A percentile compares a stretch with the other conserved stretches of the same genome.
phyloP scores from a whole-genome alignment of 2,329 filamentous ascomycete species.

The Triangularia setosa region DNA sequence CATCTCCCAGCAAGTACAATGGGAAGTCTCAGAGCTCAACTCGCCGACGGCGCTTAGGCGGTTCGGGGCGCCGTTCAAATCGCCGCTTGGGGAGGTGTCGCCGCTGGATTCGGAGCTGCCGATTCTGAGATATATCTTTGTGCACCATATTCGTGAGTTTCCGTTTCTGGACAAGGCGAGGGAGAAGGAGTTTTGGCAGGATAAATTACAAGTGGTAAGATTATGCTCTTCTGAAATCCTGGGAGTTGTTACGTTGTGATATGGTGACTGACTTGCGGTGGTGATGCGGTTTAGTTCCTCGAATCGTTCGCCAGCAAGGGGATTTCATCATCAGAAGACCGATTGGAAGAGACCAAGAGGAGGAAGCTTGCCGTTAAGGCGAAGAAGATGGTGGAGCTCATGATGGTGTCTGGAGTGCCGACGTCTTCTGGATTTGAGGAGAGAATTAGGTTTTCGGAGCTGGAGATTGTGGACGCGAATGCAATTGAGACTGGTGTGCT shows the following conservation, averaged over 20 bases:
- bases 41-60: slow-evolving; percentile 90
- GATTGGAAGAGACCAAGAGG: slow-evolving; percentile 92
- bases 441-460: slow-evolving; percentile 90
- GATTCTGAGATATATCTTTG: slow-evolving; percentile 92
- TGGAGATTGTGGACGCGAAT: slow-evolving; percentile 91
- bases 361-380: slow-evolving; percentile 88
- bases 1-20: slow-evolving; percentile 81
- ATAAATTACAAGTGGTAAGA: slow-evolving; percentile 88
- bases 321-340: slow-evolving; percentile 94
- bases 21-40: slow-evolving; percentile 88
- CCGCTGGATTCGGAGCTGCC: slow-evolving; percentile 92
- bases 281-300: slow-evolving; percentile 64
- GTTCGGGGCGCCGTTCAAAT: slow-evolving; percentile 93
- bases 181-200: slow-evolving; percentile 99
- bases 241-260: background rate
- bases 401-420: slow-evolving; percentile 98
- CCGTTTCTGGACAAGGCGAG: slow-evolving; percentile 94
- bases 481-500: slow-evolving; percentile 88
- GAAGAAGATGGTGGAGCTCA: slow-evolving; percentile 92
- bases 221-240: background rate
- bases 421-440: slow-evolving; percentile 98
- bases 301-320: slow-evolving; percentile 97
- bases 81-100: slow-evolving; percentile 85
- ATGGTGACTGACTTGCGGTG: background rate
- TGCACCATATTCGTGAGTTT: slow-evolving; percentile 96